These are phyloP conservation scores for Diutina siamensis DNA, from an alignment of 1,139 yeast genomes.

Conservation along the genomic window DNA sequence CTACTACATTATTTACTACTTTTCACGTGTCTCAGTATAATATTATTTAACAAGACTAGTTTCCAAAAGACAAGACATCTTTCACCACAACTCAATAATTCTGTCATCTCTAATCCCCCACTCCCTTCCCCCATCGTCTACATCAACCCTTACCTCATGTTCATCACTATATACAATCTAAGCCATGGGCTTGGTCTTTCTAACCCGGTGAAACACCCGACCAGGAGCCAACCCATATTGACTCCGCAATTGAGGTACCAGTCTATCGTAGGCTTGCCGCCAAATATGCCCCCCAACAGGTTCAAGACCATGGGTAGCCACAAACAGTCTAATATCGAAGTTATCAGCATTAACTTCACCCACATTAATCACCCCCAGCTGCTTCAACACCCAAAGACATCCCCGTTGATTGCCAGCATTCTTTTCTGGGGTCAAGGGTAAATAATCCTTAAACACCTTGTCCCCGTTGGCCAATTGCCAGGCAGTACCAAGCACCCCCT, in stretches of 20 bases:
- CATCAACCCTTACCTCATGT: too few species aligned
- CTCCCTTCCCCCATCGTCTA: too few species aligned
- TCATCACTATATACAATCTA: constrained; percentile 7
- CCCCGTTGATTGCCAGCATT: constrained; percentile 73
- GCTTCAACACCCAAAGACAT: constrained; percentile 86
- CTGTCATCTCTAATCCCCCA: too few species aligned
- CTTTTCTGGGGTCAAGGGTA: constrained; percentile 85
- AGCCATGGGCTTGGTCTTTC: constrained; percentile 20
- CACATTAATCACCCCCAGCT: constrained; percentile 18
- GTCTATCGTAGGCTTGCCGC: constrained; percentile 79
- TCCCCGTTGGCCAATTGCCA: constrained; percentile 24
- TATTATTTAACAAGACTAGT: too few species aligned
- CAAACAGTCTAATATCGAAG: constrained; percentile 69
- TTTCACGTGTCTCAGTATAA: too few species aligned
- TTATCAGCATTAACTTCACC: constrained; percentile 19
- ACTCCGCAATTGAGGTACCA: constrained; percentile 55
- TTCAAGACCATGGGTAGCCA: constrained; percentile 36
- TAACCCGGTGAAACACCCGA: constrained; percentile 53
- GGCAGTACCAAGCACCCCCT: constrained; percentile 45
- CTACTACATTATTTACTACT: too few species aligned
- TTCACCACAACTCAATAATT: too few species aligned
- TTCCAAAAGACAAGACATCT: too few species aligned
- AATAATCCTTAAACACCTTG: constrained; percentile 44
- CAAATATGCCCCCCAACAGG: constrained; percentile 90
- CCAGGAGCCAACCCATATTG: constrained; percentile 66